These are phyloP conservation scores for Plasmodium cynomolgi DNA, from an alignment of 169 alveolate species.

Conservation along the genomic window DNA sequence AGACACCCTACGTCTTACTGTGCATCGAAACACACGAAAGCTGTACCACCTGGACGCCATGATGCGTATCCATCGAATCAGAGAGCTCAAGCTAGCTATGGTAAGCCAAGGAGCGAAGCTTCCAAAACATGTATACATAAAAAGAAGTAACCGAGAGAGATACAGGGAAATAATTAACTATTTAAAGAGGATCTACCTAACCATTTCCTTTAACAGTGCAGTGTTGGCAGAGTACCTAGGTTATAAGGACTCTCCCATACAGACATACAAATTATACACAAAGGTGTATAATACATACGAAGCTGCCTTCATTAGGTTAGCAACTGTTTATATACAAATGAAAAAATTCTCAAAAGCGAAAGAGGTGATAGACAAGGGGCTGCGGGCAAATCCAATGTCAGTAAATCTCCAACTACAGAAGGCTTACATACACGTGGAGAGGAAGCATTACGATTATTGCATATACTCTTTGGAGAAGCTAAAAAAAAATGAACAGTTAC, in stretches of 20 bases:
- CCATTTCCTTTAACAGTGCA: conserved; percentile 34
- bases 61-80: not conserved
- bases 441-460: conserved; percentile 66
- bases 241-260: conserved; percentile 8
- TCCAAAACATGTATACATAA: conserved; percentile 4
- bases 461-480: conserved; percentile 33
- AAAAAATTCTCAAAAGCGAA: conserved; percentile 44
- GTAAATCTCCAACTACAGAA: conserved; percentile 27
- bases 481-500: conserved; percentile 3
- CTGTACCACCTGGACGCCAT: not conserved
- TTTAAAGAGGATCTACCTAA: conserved; percentile 38
- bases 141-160: conserved; percentile 17
- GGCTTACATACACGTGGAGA: conserved; percentile 18
- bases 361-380: conserved; percentile 39
- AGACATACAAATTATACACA: conserved; percentile 45
- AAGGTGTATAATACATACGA: conserved; percentile 49
- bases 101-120: not conserved
- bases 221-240: conserved; percentile 41
- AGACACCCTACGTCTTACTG: not conserved
- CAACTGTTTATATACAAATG: conserved; percentile 45
- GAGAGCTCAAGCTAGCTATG: not conserved
- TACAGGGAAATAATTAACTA: conserved; percentile 46
- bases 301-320: conserved; percentile 42
- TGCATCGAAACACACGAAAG: not conserved
- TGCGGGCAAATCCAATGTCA: conserved; percentile 16